Conservation (phyloP, 371 early-diverging fungal genomes). For the Rhizomucor miehei region DNA sequence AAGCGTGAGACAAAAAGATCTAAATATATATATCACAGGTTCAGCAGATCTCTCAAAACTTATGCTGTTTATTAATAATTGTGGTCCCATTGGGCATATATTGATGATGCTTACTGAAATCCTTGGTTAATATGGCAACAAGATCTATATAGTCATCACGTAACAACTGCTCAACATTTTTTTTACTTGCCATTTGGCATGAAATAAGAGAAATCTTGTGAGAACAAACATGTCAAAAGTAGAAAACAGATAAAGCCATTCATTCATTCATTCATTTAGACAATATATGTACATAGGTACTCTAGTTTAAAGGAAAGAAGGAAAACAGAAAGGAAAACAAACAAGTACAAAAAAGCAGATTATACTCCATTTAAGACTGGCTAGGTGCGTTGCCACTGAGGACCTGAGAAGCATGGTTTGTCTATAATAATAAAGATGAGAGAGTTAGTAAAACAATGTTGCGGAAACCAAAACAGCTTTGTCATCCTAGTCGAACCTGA, state of each 20-base stretch:
- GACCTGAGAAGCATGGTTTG: conserved; percentile 38
- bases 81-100: background rate
- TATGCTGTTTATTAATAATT: background rate
- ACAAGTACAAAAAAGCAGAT: too few species aligned
- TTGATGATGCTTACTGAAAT: background rate
- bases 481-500: conserved; percentile 6
- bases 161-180: background rate
- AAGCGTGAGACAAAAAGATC: too few species aligned
- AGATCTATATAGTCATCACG: background rate
- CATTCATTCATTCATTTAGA: too few species aligned
- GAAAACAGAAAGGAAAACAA: too few species aligned
- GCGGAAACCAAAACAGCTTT: background rate
- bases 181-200: background rate
- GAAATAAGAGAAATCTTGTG: too few species aligned
- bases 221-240: too few species aligned
- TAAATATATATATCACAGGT: too few species aligned
- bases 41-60: too few species aligned
- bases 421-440: background rate
- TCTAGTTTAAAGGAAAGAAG: conserved; percentile 1
- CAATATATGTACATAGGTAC: background rate
- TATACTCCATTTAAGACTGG: background rate
- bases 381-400: conserved; percentile 18
- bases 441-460: background rate
- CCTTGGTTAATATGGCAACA: background rate
- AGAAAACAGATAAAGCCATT: too few species aligned